Percentiles rank a stretch among this genome's conserved stretches.
These are phyloP conservation scores for Arabis hirsuta DNA, from an alignment of 345 rosid species.

Conservation along the genomic window DNA sequence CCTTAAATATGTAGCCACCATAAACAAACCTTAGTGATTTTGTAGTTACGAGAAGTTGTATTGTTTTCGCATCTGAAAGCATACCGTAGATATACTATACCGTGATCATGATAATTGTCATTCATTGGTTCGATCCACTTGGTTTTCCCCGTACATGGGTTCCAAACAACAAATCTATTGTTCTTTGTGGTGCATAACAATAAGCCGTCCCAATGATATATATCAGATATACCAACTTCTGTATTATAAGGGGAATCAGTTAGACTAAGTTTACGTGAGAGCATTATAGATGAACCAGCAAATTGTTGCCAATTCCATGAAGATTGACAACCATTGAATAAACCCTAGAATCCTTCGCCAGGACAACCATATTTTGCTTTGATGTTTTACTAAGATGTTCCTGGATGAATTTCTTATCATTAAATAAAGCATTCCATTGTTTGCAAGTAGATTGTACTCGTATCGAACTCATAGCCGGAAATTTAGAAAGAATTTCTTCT, in stretches of 20 bases:
- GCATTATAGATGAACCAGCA: not conserved
- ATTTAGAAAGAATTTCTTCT: not conserved
- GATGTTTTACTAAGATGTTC: not conserved
- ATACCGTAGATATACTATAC: too few relatives aligned
- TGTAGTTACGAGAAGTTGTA: not conserved
- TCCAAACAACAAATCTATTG: constrained; percentile 1
- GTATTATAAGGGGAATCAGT: not conserved
- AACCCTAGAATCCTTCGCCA: not conserved
- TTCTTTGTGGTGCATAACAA: constrained; percentile 2
- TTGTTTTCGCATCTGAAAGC: not conserved
- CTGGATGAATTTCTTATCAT: not conserved
- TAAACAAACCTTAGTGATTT: not conserved
- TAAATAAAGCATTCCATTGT: too few relatives aligned
- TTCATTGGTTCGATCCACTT: not conserved
- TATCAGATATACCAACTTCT: constrained; percentile 4
- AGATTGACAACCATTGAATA: not conserved
- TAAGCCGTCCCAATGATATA: not conserved
- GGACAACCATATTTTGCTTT: too few relatives aligned
- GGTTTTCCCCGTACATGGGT: constrained; percentile 9
- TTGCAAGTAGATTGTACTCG: not conserved
- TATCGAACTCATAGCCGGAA: not conserved
- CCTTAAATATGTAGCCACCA: not conserved
- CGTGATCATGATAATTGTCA: too few relatives aligned
- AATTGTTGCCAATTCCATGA: not conserved
- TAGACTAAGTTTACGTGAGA: not conserved